A percentile compares a stretch with the other conserved stretches of the same genome.
Conservation (phyloP, 306 rosid species). For the Malus orientalis region DNA sequence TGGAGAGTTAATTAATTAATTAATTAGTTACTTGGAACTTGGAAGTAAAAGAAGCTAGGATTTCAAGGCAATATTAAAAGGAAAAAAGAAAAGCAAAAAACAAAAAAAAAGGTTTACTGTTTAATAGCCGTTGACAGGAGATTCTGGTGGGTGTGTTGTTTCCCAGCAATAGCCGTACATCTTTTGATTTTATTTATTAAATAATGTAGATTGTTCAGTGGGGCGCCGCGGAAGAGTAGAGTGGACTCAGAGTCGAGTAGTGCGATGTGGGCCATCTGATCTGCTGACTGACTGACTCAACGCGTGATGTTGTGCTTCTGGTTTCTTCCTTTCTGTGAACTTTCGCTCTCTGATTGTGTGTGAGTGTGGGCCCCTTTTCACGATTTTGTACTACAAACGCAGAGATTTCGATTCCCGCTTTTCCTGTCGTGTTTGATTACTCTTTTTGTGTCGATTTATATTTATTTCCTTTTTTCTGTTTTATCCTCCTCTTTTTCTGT, state of each 20-base stretch:
- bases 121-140: neutral
- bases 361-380: neutral
- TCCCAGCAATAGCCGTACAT: neutral
- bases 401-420: neutral
- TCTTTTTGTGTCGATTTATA: no score
- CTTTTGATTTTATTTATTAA: neutral
- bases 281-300: neutral
- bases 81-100: no score
- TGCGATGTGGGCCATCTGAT: neutral
- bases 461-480: no score
- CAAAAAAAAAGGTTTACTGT: neutral
- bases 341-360: neutral
- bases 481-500: no score
- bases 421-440: neutral
- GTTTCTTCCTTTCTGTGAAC: neutral
- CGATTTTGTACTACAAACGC: neutral
- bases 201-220: neutral
- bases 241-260: no score
- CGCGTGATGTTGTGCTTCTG: neutral
- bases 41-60: neutral
- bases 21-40: neutral
- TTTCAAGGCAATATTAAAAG: neutral
- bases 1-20: neutral
- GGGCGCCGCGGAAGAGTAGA: no score
- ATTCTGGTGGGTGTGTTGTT: conserved; percentile 1